Base-by-base conservation (phyloP, 805 yeast species). In the Sungouiozyma ichnusensis region DNA sequence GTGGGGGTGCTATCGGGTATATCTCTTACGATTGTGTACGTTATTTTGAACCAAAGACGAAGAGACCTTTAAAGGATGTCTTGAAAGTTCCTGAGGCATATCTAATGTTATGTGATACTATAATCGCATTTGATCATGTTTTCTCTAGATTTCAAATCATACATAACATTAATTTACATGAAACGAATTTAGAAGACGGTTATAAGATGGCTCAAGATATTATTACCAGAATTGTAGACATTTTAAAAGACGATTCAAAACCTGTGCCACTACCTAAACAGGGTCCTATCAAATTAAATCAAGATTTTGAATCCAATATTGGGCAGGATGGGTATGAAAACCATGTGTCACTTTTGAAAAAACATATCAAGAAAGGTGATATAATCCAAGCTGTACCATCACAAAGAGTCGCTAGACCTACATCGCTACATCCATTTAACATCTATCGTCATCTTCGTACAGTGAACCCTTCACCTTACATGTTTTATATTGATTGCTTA, bases 351-450 rank as follows among this genome's bases (percentile, higher is more conserved):
- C 71, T 63, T 13, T 72, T 92, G 56, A 87, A 87, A 57, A 64
- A 75, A 35, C 96, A 90, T 57, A 92, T 92, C 53, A 65, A 79
- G 53, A 76, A 77, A 51, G 99, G 98, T 45, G 97, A 92, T 57
- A 85, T 92, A 44, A 84, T 92, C 66, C 99, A 92, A 65, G 96
- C 95, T 1, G 99, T 92, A 18, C 99, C 99, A 4, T 88, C 97
- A 1, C 98, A 92, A 69, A 75, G 99, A 58, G 87, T 92, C 20
- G 85, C 94, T 4, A 79, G 97, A 63, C 96, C 95, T 32, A 92
- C 99, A 0, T 78, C 87, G 3, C 69, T 92, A 52, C 97, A 92
- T 62, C 97, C 99, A 2, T 92, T 92, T 73, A 92, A 92, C 65
- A 83, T 92, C 37, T 92, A 90, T 66, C 81, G 94, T 51, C 97